Percentiles rank a stretch among this genome's conserved stretches.
phyloP scores from a whole-genome alignment of 176 grass and related monocot genomes.

The Oryza australiensis region DNA sequence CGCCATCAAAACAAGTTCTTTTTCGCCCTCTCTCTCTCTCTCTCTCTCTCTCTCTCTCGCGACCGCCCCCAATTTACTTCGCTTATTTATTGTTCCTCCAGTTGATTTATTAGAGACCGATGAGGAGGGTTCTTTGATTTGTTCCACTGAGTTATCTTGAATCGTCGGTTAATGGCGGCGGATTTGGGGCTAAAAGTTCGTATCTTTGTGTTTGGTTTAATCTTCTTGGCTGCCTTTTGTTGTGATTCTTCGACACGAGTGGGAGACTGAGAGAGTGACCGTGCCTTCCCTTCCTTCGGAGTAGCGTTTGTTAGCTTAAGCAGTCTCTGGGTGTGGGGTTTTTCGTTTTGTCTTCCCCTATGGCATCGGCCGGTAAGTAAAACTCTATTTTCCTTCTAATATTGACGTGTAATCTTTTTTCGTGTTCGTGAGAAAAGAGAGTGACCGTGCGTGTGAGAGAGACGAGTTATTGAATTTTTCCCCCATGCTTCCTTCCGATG shows the following conservation, averaged over 20 bases:
- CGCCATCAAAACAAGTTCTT: constrained; percentile 20
- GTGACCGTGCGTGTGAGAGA: fast-evolving
- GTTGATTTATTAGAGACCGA: background rate
- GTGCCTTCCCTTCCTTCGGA: too few species aligned
- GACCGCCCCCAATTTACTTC: background rate
- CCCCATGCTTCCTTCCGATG: background rate
- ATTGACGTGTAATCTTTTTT: too few species aligned
- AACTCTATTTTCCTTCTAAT: too few species aligned
- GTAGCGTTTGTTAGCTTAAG: too few species aligned
- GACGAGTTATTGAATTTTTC: background rate
- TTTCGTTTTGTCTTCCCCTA: too few species aligned
- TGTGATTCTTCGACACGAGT: background rate
- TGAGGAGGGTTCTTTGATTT: background rate
- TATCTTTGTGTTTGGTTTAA: background rate
- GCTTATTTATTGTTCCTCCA: background rate
- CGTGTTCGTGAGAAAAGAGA: too few species aligned
- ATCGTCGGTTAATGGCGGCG: background rate
- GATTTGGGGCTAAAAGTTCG: too few species aligned
- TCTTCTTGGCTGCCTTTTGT: background rate
- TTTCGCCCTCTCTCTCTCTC: too few species aligned
- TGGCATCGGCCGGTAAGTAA: too few species aligned
- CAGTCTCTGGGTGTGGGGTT: too few species aligned
- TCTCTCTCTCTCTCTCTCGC: too few species aligned
- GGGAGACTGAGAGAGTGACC: background rate
- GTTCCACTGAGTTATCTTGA: background rate